A percentile compares a stretch with the other conserved stretches of the same genome.
Conservation (phyloP, 2,329 filamentous ascomycete species). For the Paraconiothyrium brasiliense region DNA sequence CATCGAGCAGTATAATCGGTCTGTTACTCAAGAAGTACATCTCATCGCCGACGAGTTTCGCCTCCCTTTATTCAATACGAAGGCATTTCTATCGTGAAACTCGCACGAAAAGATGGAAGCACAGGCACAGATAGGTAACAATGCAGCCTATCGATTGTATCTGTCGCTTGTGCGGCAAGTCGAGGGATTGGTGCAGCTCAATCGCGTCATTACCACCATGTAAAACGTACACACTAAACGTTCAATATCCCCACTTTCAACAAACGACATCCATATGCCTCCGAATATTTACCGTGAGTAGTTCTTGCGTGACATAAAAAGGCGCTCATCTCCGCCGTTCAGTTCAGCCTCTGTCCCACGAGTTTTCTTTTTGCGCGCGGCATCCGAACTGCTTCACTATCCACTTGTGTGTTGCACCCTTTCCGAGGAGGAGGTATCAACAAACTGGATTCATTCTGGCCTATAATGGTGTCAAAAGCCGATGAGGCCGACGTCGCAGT, state of each 20-base stretch:
- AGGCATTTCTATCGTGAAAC: background rate
- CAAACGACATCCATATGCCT: background rate
- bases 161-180: background rate
- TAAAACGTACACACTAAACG: constrained; percentile 14
- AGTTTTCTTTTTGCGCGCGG: background rate
- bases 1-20: background rate
- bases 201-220: constrained; percentile 16
- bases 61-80: background rate
- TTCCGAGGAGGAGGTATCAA: no score
- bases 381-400: background rate
- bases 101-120: background rate
- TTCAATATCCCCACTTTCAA: constrained; percentile 10
- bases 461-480: background rate
- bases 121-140: background rate
- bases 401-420: background rate
- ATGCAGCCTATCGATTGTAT: background rate
- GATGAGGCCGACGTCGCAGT: constrained; percentile 2
- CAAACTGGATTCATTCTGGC: constrained; percentile 1
- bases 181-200: background rate
- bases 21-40: background rate
- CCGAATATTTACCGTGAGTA: background rate
- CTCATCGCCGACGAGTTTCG: background rate
- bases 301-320: constrained; percentile 3
- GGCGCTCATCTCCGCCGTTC: background rate
- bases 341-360: no score